Base-by-base conservation (phyloP, 1,284 basidiomycete species). In the Sporisorium sorghi region DNA sequence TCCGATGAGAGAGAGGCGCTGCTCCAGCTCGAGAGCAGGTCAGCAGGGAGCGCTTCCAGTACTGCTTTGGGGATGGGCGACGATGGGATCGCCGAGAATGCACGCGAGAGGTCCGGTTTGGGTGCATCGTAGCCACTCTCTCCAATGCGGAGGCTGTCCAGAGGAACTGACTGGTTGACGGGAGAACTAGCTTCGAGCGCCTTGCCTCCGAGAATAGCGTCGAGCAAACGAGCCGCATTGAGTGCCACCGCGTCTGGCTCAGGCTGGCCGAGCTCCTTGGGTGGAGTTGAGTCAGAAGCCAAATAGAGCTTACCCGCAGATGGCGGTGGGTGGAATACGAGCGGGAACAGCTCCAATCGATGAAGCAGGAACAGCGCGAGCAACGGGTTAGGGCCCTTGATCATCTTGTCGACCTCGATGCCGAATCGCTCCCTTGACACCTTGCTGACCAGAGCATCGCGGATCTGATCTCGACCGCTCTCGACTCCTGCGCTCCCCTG, bases 391-490 rank as follows among this genome's bases (percentile, higher is more conserved):
- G 79, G 81, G 9, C 81, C 81, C 17, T 65, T 55, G 47, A 85
- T 74, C 84, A 85, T 85, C 64, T 85, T 85, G 54, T 85, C 83
- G 6, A 84, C 76, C 56, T 85, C 84, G 49, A 84, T 85, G 26
- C 84, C 84, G 53, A 85, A 73, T 14, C 84, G 71, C 53, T 85
- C 84, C 17, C 82, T 69, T 32, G 77, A 80, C 5, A 85, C 82
- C 46, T 85, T 85, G 54, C 65, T 66, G 32, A 60, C 33, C 9
- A 85, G 66, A 12, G 77, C 80, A 8, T 64, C 57, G 30, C 78
- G 66, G 35, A 81, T 97, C 92, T 53, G 87, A 86, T 28, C 87
- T 33, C 73, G 59, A 7, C 63, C 73, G 21, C 44, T 49, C 54
- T 66, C 67, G 21, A 76, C 60, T 17, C 66, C 66, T 17, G 43